Base-by-base conservation (phyloP, 2,329 filamentous ascomycete genomes). In the Xylariaceae sp. region DNA sequence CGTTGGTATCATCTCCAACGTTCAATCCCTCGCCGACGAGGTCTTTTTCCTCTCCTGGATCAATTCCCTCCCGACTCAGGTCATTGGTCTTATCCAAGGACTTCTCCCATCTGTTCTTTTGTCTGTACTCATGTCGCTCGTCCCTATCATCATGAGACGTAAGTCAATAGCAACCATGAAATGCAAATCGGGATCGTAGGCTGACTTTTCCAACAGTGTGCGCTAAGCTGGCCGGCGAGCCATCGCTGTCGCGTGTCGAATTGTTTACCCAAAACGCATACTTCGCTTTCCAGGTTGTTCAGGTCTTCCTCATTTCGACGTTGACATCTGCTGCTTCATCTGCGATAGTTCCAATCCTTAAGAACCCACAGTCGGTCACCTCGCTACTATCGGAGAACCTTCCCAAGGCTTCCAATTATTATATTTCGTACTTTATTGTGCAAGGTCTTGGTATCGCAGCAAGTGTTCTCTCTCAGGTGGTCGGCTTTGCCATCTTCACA, bases 341-440 rank as follows among this genome's bases (percentile, higher is more conserved):
- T 6, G 82, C 89, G 0, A 76, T 83, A 1, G 71, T 78, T 19
- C 60, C 82, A 17, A 84, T 95, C 42, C 73, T 83, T 12, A 36
- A 82, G 0, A 60, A 89, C 4, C 90, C 90, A 0, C 66, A 72
- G 2, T 70, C 71, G 0, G 80, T 83, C 6, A 82, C 89, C 0
- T 70, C 66, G 0, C 70, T 95, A 36, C 76, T 96, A 4, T 86
- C 90, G 1, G 63, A 75, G 14, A 86, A 88, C 51, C 75, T 99
- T 6, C 94, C 94, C 15, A 85, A 81, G 48, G 85, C 90, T 0
- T 91, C 90, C 53, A 97, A 95, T 71, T 95, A 97, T 65, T 99
- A 96, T 69, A 85, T 97, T 17, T 89, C 87, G 0, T 99, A 97
- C 71, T 95, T 99, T 58, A 82, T 97, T 31, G 81, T 99, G 2